Evolutionary conservation across 176 grass and related monocot genomes (phyloP).

Genomic region (Areca catechu): DNA sequence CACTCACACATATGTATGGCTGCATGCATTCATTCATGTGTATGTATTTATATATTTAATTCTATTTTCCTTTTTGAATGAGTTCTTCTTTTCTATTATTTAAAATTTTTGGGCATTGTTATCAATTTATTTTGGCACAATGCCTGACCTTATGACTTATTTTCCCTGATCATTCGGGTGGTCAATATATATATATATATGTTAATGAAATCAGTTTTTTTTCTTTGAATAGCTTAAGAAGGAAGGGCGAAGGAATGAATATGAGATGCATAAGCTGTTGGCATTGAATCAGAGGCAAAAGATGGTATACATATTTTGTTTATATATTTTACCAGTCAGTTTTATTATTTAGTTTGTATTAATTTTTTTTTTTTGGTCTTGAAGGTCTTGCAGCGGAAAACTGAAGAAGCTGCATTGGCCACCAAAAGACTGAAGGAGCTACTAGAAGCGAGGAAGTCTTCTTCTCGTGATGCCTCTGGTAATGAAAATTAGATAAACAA

Average conservation of each 20-base stretch:
- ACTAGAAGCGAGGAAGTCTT: slow-evolving; percentile 71
- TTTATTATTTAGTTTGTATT: slow-evolving; percentile 2
- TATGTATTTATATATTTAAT: no score
- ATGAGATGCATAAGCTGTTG: slow-evolving; percentile 94
- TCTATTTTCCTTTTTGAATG: no score
- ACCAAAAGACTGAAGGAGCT: slow-evolving; percentile 77
- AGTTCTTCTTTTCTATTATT: no score
- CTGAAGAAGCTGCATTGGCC: slow-evolving; percentile 79
- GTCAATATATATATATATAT: no score
- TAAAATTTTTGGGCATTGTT: no score
- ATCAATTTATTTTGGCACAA: no score
- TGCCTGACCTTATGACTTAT: no score
- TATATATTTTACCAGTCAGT: background rate
- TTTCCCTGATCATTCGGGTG: no score
- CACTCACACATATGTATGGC: no score
- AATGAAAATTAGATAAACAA: background rate
- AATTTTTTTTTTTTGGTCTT: slow-evolving; percentile 5
- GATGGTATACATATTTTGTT: slow-evolving; percentile 38
- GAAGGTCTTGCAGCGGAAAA: slow-evolving; percentile 88
- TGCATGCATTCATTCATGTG: no score
- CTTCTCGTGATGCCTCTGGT: slow-evolving; percentile 58
- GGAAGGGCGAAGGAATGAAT: slow-evolving; percentile 82
- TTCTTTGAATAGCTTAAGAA: slow-evolving; percentile 71
- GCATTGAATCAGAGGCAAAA: slow-evolving; percentile 90
- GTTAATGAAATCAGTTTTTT: slow-evolving; percentile 7